Conservation (phyloP, 1,139 yeast species). For the Protomyces lactucae-debilis region DNA sequence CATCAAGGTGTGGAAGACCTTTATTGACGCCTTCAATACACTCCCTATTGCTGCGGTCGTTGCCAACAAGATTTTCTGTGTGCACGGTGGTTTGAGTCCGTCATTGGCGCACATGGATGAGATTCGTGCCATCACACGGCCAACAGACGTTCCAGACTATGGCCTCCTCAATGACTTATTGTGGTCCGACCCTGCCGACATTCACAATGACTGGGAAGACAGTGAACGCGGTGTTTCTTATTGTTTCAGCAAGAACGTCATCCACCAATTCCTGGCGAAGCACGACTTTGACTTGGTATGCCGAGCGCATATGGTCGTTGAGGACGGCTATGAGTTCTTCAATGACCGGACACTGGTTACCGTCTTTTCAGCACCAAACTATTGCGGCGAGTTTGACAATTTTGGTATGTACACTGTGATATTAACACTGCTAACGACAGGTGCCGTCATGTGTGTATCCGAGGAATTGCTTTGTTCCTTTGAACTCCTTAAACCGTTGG, state of each 20-base stretch:
- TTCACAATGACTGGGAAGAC: constrained; percentile 95
- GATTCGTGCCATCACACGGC: constrained; percentile 82
- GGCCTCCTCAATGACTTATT: constrained; percentile 85
- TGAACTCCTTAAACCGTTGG: constrained; percentile 89
- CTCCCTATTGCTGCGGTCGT: constrained; percentile 93
- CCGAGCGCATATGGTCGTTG: constrained; percentile 98
- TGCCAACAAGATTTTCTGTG: constrained; percentile 93
- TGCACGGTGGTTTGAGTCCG: constrained; percentile 95
- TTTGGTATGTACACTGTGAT: constrained; percentile 51
- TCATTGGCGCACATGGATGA: constrained; percentile 87
- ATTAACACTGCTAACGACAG: neutral
- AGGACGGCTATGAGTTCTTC: constrained; percentile 96
- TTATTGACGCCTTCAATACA: constrained; percentile 90
- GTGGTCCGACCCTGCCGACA: constrained; percentile 97
- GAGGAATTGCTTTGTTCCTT: constrained; percentile 88
- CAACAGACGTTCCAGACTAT: constrained; percentile 95
- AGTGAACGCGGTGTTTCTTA: constrained; percentile 97
- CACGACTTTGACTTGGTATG: constrained; percentile 93
- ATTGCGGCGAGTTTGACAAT: constrained; percentile 96
- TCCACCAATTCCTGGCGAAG: constrained; percentile 77
- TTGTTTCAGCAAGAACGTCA: constrained; percentile 88
- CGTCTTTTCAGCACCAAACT: constrained; percentile 93
- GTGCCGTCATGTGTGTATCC: constrained; percentile 95
- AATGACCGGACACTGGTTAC: constrained; percentile 90
- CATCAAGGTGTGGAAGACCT: constrained; percentile 87